Evolutionary conservation across 768 basidiomycete species (phyloP).

Genomic region (Leucosporidium yakuticum): DNA sequence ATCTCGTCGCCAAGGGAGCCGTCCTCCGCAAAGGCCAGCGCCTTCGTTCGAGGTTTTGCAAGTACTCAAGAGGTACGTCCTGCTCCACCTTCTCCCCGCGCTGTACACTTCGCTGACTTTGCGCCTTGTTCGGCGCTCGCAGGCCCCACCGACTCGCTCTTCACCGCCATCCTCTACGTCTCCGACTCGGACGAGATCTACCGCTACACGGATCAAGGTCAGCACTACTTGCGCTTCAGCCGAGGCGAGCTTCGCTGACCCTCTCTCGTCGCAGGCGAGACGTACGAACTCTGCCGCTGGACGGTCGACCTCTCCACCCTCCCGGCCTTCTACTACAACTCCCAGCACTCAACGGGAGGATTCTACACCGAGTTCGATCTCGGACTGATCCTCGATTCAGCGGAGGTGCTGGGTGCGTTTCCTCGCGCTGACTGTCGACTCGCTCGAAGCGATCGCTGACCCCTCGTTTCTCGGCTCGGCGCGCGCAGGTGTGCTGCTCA

Average conservation of each 20-base stretch:
- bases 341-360: not conserved
- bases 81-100: too few relatives aligned
- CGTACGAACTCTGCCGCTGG: slow-evolving; percentile 50
- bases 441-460: not conserved
- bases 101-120: not conserved
- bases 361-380: slow-evolving; percentile 19
- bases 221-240: not conserved
- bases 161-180: slow-evolving; percentile 68
- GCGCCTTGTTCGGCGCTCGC: slow-evolving; percentile 29
- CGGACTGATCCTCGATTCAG: slow-evolving; percentile 28
- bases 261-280: slow-evolving; percentile 45
- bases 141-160: slow-evolving; percentile 51
- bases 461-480: not conserved
- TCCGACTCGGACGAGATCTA: slow-evolving; percentile 30
- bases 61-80: not conserved
- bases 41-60: slow-evolving; percentile 71
- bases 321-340: slow-evolving; percentile 44
- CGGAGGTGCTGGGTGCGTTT: slow-evolving; percentile 21
- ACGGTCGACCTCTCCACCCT: slow-evolving; percentile 73
- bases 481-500: slow-evolving; percentile 24
- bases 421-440: not conserved
- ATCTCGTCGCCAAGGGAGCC: slow-evolving; percentile 43
- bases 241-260: not conserved
- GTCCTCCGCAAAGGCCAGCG: slow-evolving; percentile 83
- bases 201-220: slow-evolving; percentile 5